Conservation (phyloP, 192 early-diverging fungal genomes). For the Helicostylum pulchrum region DNA sequence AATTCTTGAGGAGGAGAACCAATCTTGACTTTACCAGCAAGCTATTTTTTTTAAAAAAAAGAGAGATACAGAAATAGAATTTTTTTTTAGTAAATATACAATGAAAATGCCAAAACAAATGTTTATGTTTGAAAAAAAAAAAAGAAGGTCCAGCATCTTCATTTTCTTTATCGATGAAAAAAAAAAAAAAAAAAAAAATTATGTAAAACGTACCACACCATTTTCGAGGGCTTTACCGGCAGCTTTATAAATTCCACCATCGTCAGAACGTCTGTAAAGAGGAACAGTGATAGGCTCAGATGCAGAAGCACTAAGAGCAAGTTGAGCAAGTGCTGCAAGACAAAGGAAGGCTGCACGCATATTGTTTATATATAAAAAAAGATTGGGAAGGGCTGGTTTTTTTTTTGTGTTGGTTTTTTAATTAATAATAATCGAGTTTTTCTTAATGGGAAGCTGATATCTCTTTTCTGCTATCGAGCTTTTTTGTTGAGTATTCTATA, state of each 20-base stretch:
- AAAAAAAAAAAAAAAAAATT: not conserved
- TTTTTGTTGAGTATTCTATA: too few relatives aligned
- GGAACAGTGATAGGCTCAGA: slow-evolving; percentile 20
- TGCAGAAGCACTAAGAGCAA: slow-evolving; percentile 28
- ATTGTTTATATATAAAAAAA: not conserved
- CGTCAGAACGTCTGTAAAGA: slow-evolving; percentile 8
- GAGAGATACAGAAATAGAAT: not conserved
- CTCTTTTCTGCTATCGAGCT: not conserved
- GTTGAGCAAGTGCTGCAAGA: slow-evolving; percentile 30
- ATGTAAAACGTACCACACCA: slow-evolving; percentile 23
- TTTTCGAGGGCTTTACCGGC: slow-evolving; percentile 31
- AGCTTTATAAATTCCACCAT: slow-evolving; percentile 22
- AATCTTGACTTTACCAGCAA: slow-evolving; percentile 83
- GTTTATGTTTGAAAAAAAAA: not conserved
- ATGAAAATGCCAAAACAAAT: too few relatives aligned
- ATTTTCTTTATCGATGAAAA: not conserved
- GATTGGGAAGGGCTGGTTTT: slow-evolving; percentile 2
- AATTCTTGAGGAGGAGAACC: slow-evolving; percentile 91
- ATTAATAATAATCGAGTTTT: not conserved
- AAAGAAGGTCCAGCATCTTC: not conserved
- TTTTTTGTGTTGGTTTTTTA: not conserved
- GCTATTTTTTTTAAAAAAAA: slow-evolving; percentile 34
- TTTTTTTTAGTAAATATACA: too few relatives aligned
- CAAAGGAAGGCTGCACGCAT: slow-evolving; percentile 33
- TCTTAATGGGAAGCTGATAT: not conserved